These are phyloP conservation scores for Tanacetum coccineum DNA, from an alignment of 129 eudicot species.

Conservation along the genomic window DNA sequence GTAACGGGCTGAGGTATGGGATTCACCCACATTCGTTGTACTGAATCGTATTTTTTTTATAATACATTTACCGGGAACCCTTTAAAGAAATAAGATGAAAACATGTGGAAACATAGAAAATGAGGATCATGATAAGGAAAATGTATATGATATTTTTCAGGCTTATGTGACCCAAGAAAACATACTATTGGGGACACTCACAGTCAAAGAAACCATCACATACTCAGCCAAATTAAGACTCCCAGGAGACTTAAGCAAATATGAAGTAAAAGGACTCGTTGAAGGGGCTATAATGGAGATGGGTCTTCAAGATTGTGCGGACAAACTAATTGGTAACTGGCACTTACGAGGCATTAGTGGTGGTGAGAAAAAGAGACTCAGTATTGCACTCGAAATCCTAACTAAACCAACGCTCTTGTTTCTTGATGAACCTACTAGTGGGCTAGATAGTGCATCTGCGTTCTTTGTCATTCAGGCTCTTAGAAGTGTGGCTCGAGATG, in stretches of 20 bases:
- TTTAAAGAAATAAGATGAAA: too few relatives aligned
- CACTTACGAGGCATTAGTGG: conserved; percentile 90
- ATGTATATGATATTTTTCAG: conserved; percentile 24
- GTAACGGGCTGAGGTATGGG: too few relatives aligned
- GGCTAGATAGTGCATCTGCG: conserved; percentile 83
- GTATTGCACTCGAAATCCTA: conserved; percentile 72
- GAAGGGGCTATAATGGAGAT: conserved; percentile 61
- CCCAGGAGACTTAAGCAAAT: conserved; percentile 37
- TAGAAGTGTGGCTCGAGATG: conserved; percentile 25
- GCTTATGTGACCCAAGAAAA: conserved; percentile 88
- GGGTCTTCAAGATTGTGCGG: conserved; percentile 77
- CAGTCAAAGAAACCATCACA: conserved; percentile 71
- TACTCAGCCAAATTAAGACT: conserved; percentile 71
- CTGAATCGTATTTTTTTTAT: too few relatives aligned
- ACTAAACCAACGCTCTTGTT: conserved; percentile 65
- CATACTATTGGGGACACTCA: conserved; percentile 56
- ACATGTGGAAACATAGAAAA: too few relatives aligned
- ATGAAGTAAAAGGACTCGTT: conserved; percentile 38
- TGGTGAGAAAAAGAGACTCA: conserved; percentile 77
- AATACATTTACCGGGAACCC: too few relatives aligned
- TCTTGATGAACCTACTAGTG: conserved; percentile 87
- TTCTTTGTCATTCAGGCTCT: conserved; percentile 70
- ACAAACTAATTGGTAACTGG: conserved; percentile 74
- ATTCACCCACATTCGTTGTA: too few relatives aligned
- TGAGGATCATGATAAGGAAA: too few relatives aligned